Evolutionary conservation across 1,284 basidiomycete genomes (phyloP).

Genomic region (Waitea zeae): DNA sequence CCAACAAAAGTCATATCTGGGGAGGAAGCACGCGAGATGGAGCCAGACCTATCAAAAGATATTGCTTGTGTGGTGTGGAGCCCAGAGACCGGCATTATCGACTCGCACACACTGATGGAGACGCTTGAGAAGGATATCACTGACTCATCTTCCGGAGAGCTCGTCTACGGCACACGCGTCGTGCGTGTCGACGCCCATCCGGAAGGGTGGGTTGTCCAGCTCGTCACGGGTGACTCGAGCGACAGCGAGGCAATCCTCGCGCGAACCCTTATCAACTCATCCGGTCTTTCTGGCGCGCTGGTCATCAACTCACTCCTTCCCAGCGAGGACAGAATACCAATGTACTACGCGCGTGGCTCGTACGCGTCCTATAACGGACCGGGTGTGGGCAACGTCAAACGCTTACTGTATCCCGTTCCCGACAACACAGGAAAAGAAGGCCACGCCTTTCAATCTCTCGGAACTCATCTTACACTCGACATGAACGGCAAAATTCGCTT

Average conservation of each 20-base stretch:
- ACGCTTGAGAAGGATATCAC: constrained; percentile 66
- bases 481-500: constrained; percentile 80
- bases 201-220: constrained; percentile 61
- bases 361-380: constrained; percentile 79
- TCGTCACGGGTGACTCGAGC: constrained; percentile 25
- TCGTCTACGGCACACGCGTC: constrained; percentile 72
- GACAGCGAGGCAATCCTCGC: constrained; percentile 65
- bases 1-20: constrained; percentile 57
- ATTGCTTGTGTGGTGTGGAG: constrained; percentile 69
- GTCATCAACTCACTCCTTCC: constrained; percentile 60
- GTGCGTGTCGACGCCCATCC: constrained; percentile 67
- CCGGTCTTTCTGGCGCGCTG: constrained; percentile 64
- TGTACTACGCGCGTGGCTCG: constrained; percentile 69
- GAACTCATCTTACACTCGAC: constrained; percentile 85
- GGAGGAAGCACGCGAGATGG: constrained; percentile 56
- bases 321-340: constrained; percentile 31
- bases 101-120: constrained; percentile 72
- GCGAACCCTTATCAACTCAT: constrained; percentile 73
- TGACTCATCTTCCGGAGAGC: constrained; percentile 52
- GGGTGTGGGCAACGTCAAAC: constrained; percentile 46
- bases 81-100: constrained; percentile 83
- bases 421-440: constrained; percentile 27
- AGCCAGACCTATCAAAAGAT: constrained; percentile 63
- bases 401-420: constrained; percentile 84
- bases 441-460: constrained; percentile 63